Conservation (phyloP, 306 rosid genomes). For the Prunus salicina region DNA sequence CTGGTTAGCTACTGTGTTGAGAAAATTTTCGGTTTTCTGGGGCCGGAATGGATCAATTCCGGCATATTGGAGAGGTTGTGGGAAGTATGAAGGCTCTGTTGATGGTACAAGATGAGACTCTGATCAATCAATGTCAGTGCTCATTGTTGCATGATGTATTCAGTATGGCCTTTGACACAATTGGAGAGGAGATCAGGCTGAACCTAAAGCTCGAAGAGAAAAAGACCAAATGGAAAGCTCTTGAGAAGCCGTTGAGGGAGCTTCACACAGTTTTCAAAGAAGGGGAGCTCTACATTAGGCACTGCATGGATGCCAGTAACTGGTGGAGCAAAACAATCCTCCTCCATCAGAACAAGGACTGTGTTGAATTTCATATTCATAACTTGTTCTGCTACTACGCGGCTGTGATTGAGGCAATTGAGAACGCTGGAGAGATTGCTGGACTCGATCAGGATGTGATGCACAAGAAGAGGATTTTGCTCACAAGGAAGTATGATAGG, state of each 20-base stretch:
- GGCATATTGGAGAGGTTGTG: constrained; percentile 90
- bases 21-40: background rate
- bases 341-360: constrained; percentile 61
- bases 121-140: constrained; percentile 70
- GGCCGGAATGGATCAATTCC: constrained; percentile 93
- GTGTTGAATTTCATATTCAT: constrained; percentile 73
- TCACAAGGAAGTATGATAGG: constrained; percentile 54
- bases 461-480: constrained; percentile 59
- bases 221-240: constrained; percentile 76
- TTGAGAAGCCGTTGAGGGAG: constrained; percentile 74
- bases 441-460: constrained; percentile 71
- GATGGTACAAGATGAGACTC: constrained; percentile 76
- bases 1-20: background rate
- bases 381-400: constrained; percentile 71
- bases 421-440: constrained; percentile 63
- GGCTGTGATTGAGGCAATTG: constrained; percentile 80
- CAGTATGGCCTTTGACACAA: constrained; percentile 69
- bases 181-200: constrained; percentile 67
- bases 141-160: constrained; percentile 56
- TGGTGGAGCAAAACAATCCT: constrained; percentile 77
- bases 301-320: constrained; percentile 63
- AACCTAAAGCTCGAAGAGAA: constrained; percentile 70
- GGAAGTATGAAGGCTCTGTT: constrained; percentile 86
- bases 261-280: constrained; percentile 74
- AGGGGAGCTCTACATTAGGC: constrained; percentile 64